Conservation (phyloP, 441 rosid genomes). For the Gossypium schwendimanii region DNA sequence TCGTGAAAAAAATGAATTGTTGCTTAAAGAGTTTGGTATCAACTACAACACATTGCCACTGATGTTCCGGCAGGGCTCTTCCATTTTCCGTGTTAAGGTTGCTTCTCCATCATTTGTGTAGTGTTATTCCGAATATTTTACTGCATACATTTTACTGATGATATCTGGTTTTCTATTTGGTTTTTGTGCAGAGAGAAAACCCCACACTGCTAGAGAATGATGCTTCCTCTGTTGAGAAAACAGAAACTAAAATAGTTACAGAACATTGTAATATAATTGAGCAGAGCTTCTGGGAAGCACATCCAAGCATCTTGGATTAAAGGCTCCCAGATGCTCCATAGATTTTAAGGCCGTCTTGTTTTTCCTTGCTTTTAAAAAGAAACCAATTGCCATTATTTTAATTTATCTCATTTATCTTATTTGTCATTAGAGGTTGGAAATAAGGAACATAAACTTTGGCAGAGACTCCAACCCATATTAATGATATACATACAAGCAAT, state of each 20-base stretch:
- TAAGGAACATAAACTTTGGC: background rate
- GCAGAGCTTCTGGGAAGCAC: constrained; percentile 52
- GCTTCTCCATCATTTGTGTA: background rate
- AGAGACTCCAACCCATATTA: background rate
- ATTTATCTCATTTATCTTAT: background rate
- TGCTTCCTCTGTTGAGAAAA: constrained; percentile 7
- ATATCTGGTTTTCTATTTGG: background rate
- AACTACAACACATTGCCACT: constrained; percentile 50
- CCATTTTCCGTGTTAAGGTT: constrained; percentile 45
- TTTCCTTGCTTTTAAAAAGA: background rate
- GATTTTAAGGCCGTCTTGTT: background rate
- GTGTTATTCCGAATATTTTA: background rate
- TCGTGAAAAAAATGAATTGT: constrained; percentile 62
- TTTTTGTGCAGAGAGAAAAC: constrained; percentile 26
- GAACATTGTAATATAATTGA: constrained; percentile 67
- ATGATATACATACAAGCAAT: background rate
- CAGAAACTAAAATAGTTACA: constrained; percentile 28
- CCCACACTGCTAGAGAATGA: constrained; percentile 15
- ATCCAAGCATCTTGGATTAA: constrained; percentile 41
- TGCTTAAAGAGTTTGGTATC: constrained; percentile 51
- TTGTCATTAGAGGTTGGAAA: background rate
- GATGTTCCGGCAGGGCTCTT: constrained; percentile 79
- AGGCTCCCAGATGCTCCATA: background rate
- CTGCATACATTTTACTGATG: background rate
- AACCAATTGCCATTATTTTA: background rate